Evolutionary conservation across 768 basidiomycete genomes (phyloP).

Genomic region (Chalciporus piperatus): DNA sequence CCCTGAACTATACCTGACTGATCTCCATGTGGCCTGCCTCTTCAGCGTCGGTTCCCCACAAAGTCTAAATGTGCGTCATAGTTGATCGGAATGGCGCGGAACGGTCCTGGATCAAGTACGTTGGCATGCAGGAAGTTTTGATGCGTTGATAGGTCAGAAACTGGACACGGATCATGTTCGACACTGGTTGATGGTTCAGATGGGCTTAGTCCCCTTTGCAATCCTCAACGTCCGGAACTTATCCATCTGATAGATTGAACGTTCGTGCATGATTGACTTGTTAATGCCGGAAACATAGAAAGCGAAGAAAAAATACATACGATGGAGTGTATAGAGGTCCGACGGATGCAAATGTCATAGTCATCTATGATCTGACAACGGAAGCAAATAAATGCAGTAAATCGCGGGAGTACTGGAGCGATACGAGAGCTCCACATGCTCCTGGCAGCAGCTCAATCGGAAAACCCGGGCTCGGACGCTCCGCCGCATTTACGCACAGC

Average conservation of each 20-base stretch:
- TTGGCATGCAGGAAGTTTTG: neutral
- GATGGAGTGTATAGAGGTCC: neutral
- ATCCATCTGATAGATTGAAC: neutral
- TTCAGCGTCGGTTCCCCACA: neutral
- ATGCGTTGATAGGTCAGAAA: neutral
- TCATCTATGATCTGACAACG: constrained; percentile 2
- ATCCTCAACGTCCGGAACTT: neutral
- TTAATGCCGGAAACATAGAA: neutral
- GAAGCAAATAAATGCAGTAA: neutral
- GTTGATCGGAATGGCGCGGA: constrained; percentile 6
- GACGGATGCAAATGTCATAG: neutral
- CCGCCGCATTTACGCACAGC: no score
- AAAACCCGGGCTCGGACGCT: no score
- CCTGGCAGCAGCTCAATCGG: no score
- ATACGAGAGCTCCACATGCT: no score
- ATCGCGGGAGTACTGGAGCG: no score
- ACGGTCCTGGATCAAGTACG: neutral
- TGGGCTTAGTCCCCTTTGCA: neutral
- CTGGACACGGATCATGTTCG: constrained; percentile 13
- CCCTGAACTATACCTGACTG: neutral
- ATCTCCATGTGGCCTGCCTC: neutral
- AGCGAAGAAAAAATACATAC: neutral
- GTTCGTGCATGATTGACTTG: neutral
- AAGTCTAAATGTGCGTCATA: constrained; percentile 23
- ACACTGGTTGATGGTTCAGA: neutral